Conservation (phyloP, 1,284 basidiomycete genomes). For the Ceratobasidium sp. region DNA sequence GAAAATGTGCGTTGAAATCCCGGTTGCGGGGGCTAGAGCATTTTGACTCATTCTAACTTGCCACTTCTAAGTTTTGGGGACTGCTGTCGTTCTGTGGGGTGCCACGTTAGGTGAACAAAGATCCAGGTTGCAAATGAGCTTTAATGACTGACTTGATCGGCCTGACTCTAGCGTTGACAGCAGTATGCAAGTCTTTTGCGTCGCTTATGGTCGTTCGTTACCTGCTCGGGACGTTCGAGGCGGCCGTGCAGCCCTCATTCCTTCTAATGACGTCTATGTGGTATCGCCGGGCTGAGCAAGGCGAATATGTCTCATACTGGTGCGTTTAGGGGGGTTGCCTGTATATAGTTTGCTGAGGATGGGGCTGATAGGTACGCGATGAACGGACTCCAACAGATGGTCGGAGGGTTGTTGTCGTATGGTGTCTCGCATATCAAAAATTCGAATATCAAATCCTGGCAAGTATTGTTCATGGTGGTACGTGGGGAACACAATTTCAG, state of each 20-base stretch:
- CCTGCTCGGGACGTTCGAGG: conserved; percentile 38
- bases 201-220: conserved; percentile 49
- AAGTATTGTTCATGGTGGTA: conserved; percentile 45
- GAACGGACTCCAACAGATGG: conserved; percentile 44
- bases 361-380: conserved; percentile 33
- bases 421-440: conserved; percentile 40
- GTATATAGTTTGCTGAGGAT: neutral
- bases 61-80: conserved; percentile 48
- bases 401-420: conserved; percentile 38
- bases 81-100: conserved; percentile 45
- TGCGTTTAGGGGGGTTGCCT: neutral
- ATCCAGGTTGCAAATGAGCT: neutral
- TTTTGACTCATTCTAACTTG: conserved; percentile 46
- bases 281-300: conserved; percentile 48
- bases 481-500: neutral
- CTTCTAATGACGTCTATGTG: conserved; percentile 50
- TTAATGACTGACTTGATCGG: conserved; percentile 11
- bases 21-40: neutral
- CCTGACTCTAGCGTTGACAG: conserved; percentile 45
- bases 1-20: conserved; percentile 30
- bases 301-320: conserved; percentile 43
- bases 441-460: conserved; percentile 42
- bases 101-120: conserved; percentile 24
- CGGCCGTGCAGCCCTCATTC: conserved; percentile 42
- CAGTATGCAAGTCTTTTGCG: conserved; percentile 48